A percentile compares a stretch with the other conserved stretches of the same genome.
phyloP scores from a whole-genome alignment of 73 alveolate species.

The Paramecium sexaurelia region DNA sequence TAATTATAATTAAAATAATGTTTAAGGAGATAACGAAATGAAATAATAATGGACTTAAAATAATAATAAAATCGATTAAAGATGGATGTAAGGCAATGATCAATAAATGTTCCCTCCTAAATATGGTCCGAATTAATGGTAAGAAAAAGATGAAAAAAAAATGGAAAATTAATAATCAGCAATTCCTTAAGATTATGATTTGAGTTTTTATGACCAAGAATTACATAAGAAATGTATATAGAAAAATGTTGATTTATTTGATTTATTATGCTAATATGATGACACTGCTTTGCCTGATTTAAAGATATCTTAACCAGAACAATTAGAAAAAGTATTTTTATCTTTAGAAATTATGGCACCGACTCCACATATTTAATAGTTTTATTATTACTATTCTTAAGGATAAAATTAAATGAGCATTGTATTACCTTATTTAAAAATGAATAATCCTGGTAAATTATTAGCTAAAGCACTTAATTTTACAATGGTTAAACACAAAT shows the following conservation, averaged over 20 bases:
- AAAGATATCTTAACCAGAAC: neutral
- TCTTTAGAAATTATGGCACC: constrained; percentile 32
- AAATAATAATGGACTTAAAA: neutral
- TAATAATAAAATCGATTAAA: neutral
- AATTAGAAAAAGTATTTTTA: neutral
- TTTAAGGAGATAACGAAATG: neutral
- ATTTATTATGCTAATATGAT: constrained; percentile 34
- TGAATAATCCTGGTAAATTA: constrained; percentile 11
- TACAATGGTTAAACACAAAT: constrained; percentile 31
- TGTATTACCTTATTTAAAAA: neutral
- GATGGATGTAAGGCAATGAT: neutral
- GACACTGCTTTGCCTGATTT: constrained; percentile 11
- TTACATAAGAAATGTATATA: neutral
- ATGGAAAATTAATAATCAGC: neutral
- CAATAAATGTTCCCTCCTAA: neutral
- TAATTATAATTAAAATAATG: neutral
- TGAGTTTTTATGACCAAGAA: neutral
- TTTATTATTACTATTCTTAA: neutral
- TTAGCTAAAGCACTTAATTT: constrained; percentile 40
- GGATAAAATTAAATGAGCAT: neutral
- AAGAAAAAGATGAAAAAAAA: neutral
- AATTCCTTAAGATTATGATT: constrained; percentile 31
- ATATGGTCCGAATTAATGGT: neutral
- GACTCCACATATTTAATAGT: neutral
- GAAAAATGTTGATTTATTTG: neutral